Conservation (phyloP, 2,329 filamentous ascomycete genomes). For the Elsinoe australis region DNA sequence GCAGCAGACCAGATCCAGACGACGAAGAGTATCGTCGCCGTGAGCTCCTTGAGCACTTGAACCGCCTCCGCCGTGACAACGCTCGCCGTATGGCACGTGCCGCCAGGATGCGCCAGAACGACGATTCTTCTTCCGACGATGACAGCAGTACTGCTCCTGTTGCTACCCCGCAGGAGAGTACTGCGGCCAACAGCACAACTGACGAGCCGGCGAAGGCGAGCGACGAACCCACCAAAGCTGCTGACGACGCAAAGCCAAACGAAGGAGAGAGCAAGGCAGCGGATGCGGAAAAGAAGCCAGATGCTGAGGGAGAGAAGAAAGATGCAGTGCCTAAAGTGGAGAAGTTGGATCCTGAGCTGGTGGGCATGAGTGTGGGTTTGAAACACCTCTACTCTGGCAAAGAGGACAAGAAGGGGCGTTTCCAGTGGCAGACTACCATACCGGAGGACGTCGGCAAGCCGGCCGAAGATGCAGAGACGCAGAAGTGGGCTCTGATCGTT, state of each 20-base stretch:
- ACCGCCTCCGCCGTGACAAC: neutral
- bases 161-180: conserved; percentile 8
- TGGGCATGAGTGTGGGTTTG: conserved; percentile 36
- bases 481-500: conserved; percentile 54
- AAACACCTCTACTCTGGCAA: conserved; percentile 46
- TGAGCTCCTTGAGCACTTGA: conserved; percentile 1
- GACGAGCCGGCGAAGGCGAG: neutral
- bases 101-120: conserved; percentile 2
- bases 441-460: conserved; percentile 50
- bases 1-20: conserved; percentile 2
- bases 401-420: conserved; percentile 43
- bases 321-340: conserved; percentile 4
- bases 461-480: conserved; percentile 54
- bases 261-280: neutral
- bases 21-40: conserved; percentile 10
- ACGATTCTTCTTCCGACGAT: conserved; percentile 7
- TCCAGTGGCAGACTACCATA: conserved; percentile 50
- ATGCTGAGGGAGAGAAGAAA: conserved; percentile 1
- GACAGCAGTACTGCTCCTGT: neutral
- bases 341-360: conserved; percentile 19
- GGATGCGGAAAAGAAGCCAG: neutral
- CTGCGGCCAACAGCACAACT: conserved; percentile 1
- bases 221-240: too few species aligned
- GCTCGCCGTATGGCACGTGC: neutral
- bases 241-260: too few species aligned